Conservation (phyloP, 768 basidiomycete species). For the Udeniomyces megalosporus region DNA sequence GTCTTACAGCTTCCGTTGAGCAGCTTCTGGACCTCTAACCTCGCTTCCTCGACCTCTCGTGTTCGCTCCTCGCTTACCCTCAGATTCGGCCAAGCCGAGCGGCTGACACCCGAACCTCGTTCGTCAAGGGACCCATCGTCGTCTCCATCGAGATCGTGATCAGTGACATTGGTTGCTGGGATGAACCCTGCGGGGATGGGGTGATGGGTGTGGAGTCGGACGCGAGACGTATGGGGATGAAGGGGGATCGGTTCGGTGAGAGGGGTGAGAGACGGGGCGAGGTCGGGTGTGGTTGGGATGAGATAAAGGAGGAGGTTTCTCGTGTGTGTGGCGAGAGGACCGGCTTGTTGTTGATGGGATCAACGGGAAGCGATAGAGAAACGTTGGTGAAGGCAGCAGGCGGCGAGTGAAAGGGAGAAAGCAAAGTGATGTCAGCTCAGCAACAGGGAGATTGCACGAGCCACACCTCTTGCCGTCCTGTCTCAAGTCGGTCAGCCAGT, state of each 20-base stretch:
- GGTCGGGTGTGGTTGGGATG: neutral
- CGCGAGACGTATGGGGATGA: constrained; percentile 30
- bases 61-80: neutral
- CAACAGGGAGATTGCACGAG: too few species aligned
- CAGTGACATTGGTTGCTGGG: constrained; percentile 24
- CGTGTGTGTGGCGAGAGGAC: neutral
- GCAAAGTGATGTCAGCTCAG: too few species aligned
- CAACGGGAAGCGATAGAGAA: too few species aligned
- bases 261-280: constrained; percentile 30
- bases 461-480: too few species aligned
- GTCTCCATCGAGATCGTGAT: constrained; percentile 42
- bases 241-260: constrained; percentile 50
- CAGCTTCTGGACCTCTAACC: constrained; percentile 3
- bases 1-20: neutral
- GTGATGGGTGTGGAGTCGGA: constrained; percentile 32
- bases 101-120: constrained; percentile 34
- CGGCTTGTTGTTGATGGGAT: neutral
- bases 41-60: neutral
- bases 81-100: constrained; percentile 37
- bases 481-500: too few species aligned
- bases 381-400: too few species aligned
- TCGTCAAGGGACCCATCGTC: constrained; percentile 28
- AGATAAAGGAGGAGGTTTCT: constrained; percentile 7
- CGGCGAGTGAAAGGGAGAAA: too few species aligned
- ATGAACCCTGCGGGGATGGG: constrained; percentile 34